Evolutionary conservation across 169 alveolate species (phyloP).

Genomic region (Plasmodium gaboni): DNA sequence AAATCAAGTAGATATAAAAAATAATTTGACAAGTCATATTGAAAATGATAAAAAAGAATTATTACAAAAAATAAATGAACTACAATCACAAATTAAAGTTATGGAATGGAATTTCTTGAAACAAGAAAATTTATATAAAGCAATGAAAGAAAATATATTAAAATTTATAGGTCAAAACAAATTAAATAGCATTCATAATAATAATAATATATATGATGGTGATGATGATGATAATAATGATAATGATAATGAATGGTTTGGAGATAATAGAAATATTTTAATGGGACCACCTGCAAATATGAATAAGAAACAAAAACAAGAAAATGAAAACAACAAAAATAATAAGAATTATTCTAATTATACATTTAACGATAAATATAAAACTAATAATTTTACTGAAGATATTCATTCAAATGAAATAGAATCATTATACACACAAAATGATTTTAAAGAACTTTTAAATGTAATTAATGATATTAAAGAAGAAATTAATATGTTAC

Average conservation of each 20-base stretch:
- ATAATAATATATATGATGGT: neutral
- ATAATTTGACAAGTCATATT: constrained; percentile 17
- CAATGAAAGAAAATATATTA: neutral
- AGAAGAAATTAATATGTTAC: constrained; percentile 34
- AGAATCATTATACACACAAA: too few relatives aligned
- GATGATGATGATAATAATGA: neutral
- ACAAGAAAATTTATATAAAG: too few relatives aligned
- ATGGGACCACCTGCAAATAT: neutral
- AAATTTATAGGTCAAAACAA: neutral
- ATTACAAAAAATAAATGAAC: constrained; percentile 25
- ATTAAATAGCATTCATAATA: neutral
- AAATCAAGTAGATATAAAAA: constrained; percentile 43
- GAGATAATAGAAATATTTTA: neutral
- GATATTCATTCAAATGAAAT: constrained; percentile 1
- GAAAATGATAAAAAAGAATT: constrained; percentile 55
- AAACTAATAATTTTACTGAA: too few relatives aligned
- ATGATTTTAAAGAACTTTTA: too few relatives aligned
- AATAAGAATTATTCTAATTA: neutral
- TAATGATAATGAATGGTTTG: neutral
- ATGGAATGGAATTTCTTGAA: constrained; percentile 2
- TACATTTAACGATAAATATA: too few relatives aligned
- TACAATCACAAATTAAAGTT: constrained; percentile 15
- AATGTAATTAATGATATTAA: constrained; percentile 9
- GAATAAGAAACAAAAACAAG: neutral
- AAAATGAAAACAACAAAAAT: neutral